Base-by-base conservation (phyloP, 805 yeast species). In the Candida krabiensis region DNA sequence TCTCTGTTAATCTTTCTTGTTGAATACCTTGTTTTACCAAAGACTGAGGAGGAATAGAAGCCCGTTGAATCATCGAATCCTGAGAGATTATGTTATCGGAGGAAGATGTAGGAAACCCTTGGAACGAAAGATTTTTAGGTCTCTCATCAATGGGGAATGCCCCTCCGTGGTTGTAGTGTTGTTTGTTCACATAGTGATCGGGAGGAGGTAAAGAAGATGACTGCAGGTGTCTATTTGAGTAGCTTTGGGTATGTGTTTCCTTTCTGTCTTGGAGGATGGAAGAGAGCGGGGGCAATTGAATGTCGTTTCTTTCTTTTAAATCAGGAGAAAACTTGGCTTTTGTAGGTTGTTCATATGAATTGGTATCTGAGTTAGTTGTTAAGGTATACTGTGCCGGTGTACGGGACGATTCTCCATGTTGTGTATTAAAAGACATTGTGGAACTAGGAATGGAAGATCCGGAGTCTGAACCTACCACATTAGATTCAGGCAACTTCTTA, bases 241-340 rank as follows among this genome's bases (percentile, higher is more conserved):
- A 27, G 18, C 13, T n/a, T 14, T n/a, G 29, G 12, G 16, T 7
- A 7, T 7, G 13, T 26, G 7, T 8, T 7, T n/a, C 9, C 13
- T 26, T 8, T 14, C 29, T 21, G 12, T 30, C 16, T 19, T 38
- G 26, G 12, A 49, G 38, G 13, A 49, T 46, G 3, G 50, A 38
- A 8, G 54, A 46, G 25, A 49, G 36, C 2, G 54, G 54, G 11
- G 54, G 54, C 9, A 49, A 40, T 12, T 49, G 51, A 19, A 46
- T 32, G 5, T 45, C 50, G 8, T 26, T 27, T 19, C 29, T 40
- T 13, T 33, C 41, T 21, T 23, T 36, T 5, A 11, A 13, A 3
- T 42, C 46, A 11, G n/a, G n/a, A n/a, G n/a, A n/a, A n/a, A n/a
- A n/a, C 11, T 21, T 21, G 9, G 30, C 40, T 7, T 30, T 12